A percentile compares a stretch with the other conserved stretches of the same genome.
These are phyloP conservation scores for Crithidia brevicula DNA, from an alignment of 208 protist species.

Conservation along the genomic window DNA sequence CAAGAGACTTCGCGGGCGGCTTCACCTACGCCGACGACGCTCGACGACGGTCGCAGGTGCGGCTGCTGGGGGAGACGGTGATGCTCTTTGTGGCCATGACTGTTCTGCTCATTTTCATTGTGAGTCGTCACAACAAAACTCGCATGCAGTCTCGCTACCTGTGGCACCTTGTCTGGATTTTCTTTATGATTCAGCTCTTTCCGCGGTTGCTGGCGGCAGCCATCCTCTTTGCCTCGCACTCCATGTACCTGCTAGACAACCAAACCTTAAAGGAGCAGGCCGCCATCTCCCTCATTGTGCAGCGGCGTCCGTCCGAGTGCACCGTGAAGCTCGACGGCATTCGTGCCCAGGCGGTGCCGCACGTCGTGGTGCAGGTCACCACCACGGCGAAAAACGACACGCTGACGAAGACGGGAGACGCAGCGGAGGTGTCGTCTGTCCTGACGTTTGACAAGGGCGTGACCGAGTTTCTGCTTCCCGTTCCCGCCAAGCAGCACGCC, in stretches of 20 bases:
- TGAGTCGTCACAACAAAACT: constrained; percentile 62
- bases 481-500: constrained; percentile 15
- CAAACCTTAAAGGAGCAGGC: constrained; percentile 57
- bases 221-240: constrained; percentile 71
- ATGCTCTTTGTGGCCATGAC: constrained; percentile 71
- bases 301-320: constrained; percentile 30
- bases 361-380: constrained; percentile 60
- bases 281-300: constrained; percentile 46
- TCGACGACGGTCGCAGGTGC: constrained; percentile 59
- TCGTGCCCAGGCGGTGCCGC: constrained; percentile 11
- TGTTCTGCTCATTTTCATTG: constrained; percentile 59
- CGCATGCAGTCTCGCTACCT: constrained; percentile 57
- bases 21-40: constrained; percentile 65
- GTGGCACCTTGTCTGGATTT: constrained; percentile 58
- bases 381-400: no score
- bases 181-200: constrained; percentile 77
- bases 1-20: constrained; percentile 10
- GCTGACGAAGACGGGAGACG: background rate
- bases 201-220: constrained; percentile 70
- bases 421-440: constrained; percentile 31
- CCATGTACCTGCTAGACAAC: constrained; percentile 54
- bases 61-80: constrained; percentile 63
- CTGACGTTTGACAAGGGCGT: constrained; percentile 72
- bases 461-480: constrained; percentile 46
- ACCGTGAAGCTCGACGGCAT: constrained; percentile 56